These are phyloP conservation scores for Tricholoma sp. DNA, from an alignment of 768 basidiomycete genomes.

Conservation along the genomic window DNA sequence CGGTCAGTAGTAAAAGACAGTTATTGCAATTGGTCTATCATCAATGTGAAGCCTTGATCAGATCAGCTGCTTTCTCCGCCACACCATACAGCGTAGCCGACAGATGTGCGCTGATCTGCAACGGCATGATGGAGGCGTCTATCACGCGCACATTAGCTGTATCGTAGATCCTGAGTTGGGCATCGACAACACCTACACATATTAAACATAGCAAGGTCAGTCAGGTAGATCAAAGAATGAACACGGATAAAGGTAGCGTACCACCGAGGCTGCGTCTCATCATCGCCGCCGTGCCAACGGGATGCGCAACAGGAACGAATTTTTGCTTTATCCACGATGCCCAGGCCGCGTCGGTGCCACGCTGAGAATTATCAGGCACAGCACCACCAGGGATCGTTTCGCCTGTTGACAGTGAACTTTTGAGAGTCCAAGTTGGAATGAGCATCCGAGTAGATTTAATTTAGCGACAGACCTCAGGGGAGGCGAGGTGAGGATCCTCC, in stretches of 20 bases:
- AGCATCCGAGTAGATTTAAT: conserved; percentile 5
- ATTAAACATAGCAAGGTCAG: neutral
- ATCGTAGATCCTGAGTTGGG: conserved; percentile 41
- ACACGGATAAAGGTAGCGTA: conserved; percentile 13
- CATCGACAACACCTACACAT: conserved; percentile 42
- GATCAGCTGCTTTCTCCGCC: conserved; percentile 50
- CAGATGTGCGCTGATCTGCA: conserved; percentile 44
- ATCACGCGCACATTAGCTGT: conserved; percentile 47
- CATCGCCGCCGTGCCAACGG: conserved; percentile 44
- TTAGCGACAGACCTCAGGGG: conserved; percentile 34
- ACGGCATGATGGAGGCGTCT: conserved; percentile 44
- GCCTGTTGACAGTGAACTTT: conserved; percentile 29
- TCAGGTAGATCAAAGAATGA: neutral
- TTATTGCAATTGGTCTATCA: neutral
- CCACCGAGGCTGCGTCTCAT: conserved; percentile 34
- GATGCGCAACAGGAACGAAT: conserved; percentile 44
- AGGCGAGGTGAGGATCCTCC: conserved; percentile 34
- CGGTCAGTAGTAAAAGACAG: neutral
- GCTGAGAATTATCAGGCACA: conserved; percentile 38
- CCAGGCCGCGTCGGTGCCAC: conserved; percentile 44
- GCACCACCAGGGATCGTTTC: conserved; percentile 38
- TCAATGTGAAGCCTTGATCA: conserved; percentile 38
- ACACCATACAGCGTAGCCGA: conserved; percentile 46
- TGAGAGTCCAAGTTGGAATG: neutral
- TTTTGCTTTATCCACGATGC: conserved; percentile 37